Evolutionary conservation across 2,329 filamentous ascomycete genomes (phyloP), one percentile per base, ranked within the genome.

Genomic region (Xylariomycetidae sp.): DNA sequence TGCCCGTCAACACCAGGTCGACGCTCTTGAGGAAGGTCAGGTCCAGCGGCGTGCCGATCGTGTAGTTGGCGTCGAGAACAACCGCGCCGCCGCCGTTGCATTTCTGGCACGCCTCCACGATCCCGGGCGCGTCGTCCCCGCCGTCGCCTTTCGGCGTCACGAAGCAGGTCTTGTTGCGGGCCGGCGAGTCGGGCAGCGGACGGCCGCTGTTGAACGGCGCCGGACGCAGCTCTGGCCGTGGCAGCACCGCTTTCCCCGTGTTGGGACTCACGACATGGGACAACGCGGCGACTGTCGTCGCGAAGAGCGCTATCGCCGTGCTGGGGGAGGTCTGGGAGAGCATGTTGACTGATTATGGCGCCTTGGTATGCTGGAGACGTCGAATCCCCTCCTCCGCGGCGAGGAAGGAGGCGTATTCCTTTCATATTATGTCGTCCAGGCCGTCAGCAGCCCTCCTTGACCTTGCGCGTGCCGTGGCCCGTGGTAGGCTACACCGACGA

Each of bases 1-100:
- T 68, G 15, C 75, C 77, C 0, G 53, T 55, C 36, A 61, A 62
- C 63, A 74, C 70, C 4, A 83, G 58, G 52, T 85, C 80, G 19
- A 85, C 66, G 42, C 74, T 63, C 26, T 75, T 63, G 13, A 84
- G 59, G 52, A 79, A 82, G 0, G 75, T 81, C 44, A 84, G 56
- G 46, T 85, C 74, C 20, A 85, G 52, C 0, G 79, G 75, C 0
- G 74, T 82, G 10, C 70, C 77, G 39, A 85, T 70, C 2, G 66
- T 73, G 50, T 83, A 85, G 4, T 63, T 65, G 37, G 65, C 60
- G 19, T 72, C 69, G 13, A 83, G 73, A 2, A 82, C 62, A 5
- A 81, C 70, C 10, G 71, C 73, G 6, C 79, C 79, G 9, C 77
- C 77, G 38, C 76, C 58, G 47, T 82, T 82, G 56, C 78, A 82